Evolutionary conservation across 805 yeast species (phyloP).

Genomic region (Maudiozyma pseudohumilis): DNA sequence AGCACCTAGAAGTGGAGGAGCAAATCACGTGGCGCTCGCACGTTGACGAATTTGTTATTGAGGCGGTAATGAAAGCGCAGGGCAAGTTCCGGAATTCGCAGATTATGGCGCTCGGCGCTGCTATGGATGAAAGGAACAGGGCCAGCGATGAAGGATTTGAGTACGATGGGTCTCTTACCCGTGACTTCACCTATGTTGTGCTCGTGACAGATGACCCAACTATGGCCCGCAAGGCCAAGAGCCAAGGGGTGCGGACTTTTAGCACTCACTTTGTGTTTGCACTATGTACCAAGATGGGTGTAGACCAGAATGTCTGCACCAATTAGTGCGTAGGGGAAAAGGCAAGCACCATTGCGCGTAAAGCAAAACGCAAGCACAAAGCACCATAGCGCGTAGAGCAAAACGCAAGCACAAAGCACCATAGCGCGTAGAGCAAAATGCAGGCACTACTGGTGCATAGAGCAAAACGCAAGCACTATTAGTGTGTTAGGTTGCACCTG

Average conservation of each 20-base stretch:
- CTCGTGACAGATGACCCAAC: slow-evolving; percentile 66
- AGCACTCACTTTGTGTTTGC: slow-evolving; percentile 29
- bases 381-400: too few relatives aligned
- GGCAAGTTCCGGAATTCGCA: slow-evolving; percentile 5
- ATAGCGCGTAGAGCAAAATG: too few relatives aligned
- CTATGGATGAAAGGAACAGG: too few relatives aligned
- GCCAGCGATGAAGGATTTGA: too few relatives aligned
- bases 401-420: too few relatives aligned
- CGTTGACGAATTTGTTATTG: slow-evolving; percentile 58
- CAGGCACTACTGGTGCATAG: too few relatives aligned
- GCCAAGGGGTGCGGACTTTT: slow-evolving; percentile 24
- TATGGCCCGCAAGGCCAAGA: slow-evolving; percentile 51
- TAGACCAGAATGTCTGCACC: slow-evolving; percentile 7
- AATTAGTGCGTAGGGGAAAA: slow-evolving; percentile 6
- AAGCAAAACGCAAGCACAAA: neutral
- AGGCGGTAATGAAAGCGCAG: slow-evolving; percentile 34
- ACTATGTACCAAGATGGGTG: slow-evolving; percentile 17
- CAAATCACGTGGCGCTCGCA: slow-evolving; percentile 63
- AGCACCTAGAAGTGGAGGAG: slow-evolving; percentile 63
- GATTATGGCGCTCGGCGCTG: slow-evolving; percentile 11
- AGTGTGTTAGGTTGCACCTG: too few relatives aligned
- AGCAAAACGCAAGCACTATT: too few relatives aligned
- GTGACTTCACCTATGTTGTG: slow-evolving; percentile 46
- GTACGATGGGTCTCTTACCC: too few relatives aligned
- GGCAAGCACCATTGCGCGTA: neutral